phyloP scores from a whole-genome alignment of 1,284 basidiomycete species.

The Cryptococcus wingfieldii region DNA sequence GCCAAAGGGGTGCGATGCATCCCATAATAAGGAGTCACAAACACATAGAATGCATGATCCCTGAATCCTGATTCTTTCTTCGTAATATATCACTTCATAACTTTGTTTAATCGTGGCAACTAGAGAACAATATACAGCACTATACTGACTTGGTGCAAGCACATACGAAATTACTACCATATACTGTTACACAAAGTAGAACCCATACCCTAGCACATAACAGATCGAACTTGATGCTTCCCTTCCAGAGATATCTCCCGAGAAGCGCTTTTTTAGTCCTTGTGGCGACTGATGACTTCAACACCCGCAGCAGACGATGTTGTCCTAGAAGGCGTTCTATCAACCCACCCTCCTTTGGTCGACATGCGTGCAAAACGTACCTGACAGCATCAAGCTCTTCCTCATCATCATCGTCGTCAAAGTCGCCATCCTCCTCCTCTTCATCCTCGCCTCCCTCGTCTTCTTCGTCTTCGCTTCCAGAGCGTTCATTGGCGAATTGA shows the following conservation, averaged over 20 bases:
- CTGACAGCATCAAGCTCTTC: slow-evolving; percentile 32
- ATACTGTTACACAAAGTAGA: too few relatives aligned
- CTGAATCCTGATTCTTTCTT: too few relatives aligned
- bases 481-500: neutral
- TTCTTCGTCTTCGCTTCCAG: slow-evolving; percentile 12
- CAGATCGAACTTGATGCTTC: too few relatives aligned
- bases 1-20: neutral
- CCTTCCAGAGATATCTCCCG: too few relatives aligned
- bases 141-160: too few relatives aligned
- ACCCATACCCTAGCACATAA: too few relatives aligned
- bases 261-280: slow-evolving; percentile 6
- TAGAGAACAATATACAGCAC: too few relatives aligned
- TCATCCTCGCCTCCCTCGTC: slow-evolving; percentile 26
- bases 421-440: slow-evolving; percentile 35
- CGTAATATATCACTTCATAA: neutral
- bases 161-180: too few relatives aligned
- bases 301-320: slow-evolving; percentile 44
- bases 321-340: slow-evolving; percentile 14
- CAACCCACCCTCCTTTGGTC: neutral
- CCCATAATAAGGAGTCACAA: neutral
- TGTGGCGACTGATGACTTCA: slow-evolving; percentile 44
- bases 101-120: too few relatives aligned
- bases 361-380: slow-evolving; percentile 8
- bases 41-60: too few relatives aligned
- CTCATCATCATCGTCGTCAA: slow-evolving; percentile 40